These are phyloP conservation scores for Obelidium mucronatum DNA, from an alignment of 192 early-diverging fungal genomes.

Conservation along the genomic window DNA sequence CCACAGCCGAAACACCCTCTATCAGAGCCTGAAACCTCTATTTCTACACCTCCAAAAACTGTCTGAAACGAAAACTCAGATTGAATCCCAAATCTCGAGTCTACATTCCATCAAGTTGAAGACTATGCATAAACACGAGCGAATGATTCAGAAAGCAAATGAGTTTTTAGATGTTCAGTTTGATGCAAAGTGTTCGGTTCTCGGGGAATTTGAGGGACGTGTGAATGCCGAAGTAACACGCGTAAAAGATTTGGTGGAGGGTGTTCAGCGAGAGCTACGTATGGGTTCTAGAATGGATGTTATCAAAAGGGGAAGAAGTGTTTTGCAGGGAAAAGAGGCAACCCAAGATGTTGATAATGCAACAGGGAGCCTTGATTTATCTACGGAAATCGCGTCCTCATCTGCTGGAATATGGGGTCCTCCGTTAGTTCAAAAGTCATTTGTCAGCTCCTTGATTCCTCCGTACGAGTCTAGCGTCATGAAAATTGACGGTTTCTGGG, in stretches of 20 bases:
- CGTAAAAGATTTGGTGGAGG: slow-evolving; percentile 16
- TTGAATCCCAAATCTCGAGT: neutral
- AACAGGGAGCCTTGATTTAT: too few species aligned
- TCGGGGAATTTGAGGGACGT: neutral
- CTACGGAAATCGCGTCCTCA: too few species aligned
- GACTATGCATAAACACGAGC: neutral
- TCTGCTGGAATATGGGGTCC: neutral
- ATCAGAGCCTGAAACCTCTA: neutral
- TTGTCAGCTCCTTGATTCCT: slow-evolving; percentile 30
- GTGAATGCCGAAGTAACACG: slow-evolving; percentile 24
- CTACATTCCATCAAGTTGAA: neutral
- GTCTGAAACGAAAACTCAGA: neutral
- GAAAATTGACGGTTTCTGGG: neutral
- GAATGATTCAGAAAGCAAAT: neutral
- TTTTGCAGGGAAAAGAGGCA: too few species aligned
- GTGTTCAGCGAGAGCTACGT: slow-evolving; percentile 23
- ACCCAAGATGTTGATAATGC: neutral
- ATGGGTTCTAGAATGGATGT: slow-evolving; percentile 9
- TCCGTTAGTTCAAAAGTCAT: neutral
- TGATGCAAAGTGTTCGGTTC: neutral
- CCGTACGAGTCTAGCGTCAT: slow-evolving; percentile 22
- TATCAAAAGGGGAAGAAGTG: too few species aligned
- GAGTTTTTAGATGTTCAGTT: neutral
- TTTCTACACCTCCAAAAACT: slow-evolving; percentile 1
- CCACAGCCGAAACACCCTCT: slow-evolving; percentile 2